phyloP scores from a whole-genome alignment of 495 filamentous ascomycete genomes.

The Aspergillus ellipticus region DNA sequence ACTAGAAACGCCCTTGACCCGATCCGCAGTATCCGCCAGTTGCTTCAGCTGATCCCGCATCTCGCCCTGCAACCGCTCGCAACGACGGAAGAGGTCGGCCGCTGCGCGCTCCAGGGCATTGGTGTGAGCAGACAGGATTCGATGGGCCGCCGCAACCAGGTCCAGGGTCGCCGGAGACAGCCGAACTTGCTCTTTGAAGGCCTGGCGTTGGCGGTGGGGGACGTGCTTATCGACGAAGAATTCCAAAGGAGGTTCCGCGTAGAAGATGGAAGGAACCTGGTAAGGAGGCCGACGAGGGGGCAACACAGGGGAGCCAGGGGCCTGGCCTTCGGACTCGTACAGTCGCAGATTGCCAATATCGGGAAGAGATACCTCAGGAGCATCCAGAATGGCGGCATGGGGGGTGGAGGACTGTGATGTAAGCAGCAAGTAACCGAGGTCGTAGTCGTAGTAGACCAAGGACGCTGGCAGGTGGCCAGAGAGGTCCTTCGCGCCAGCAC shows the following conservation, averaged over 20 bases:
- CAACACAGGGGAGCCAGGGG: conserved; percentile 21
- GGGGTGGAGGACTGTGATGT: conserved; percentile 63
- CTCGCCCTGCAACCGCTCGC: conserved; percentile 67
- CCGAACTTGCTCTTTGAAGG: conserved; percentile 67
- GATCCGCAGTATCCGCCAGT: conserved; percentile 60
- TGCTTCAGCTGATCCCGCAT: conserved; percentile 67
- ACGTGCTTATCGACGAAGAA: conserved; percentile 57
- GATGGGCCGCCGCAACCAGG: conserved; percentile 72
- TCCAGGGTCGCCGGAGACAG: conserved; percentile 72
- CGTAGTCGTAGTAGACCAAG: conserved; percentile 65
- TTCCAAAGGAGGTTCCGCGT: conserved; percentile 54
- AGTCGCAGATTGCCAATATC: conserved; percentile 28
- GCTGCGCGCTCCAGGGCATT: conserved; percentile 67
- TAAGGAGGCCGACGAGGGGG: conserved; percentile 60
- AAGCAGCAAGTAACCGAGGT: conserved; percentile 76
- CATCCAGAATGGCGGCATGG: conserved; percentile 63
- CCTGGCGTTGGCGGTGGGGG: conserved; percentile 55
- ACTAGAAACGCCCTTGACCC: conserved; percentile 63
- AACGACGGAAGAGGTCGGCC: conserved; percentile 76
- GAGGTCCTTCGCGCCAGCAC: conserved; percentile 27
- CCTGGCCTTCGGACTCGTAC: conserved; percentile 22
- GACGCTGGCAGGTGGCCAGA: conserved; percentile 52
- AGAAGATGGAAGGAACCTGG: conserved; percentile 64
- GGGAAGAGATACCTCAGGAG: conserved; percentile 45
- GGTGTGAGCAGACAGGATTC: conserved; percentile 70